Evolutionary conservation across 1,284 basidiomycete species (phyloP).

Genomic region (Ustilago sp.): DNA sequence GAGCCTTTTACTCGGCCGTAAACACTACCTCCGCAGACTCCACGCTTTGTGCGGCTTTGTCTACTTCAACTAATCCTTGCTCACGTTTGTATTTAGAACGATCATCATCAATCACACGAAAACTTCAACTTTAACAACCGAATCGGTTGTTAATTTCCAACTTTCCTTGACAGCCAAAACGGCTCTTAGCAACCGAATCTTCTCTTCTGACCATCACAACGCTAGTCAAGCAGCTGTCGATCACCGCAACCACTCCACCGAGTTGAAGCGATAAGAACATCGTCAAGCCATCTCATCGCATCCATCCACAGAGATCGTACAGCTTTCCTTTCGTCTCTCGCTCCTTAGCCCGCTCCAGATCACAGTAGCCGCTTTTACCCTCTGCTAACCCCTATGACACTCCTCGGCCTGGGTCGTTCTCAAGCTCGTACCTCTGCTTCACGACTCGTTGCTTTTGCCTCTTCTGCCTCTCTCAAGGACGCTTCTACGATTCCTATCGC

Average conservation of each 20-base stretch:
- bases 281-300: not conserved
- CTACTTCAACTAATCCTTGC: too few species aligned
- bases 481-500: slow-evolving; percentile 9
- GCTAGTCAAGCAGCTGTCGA: not conserved
- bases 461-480: slow-evolving; percentile 18
- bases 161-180: too few species aligned
- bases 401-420: slow-evolving; percentile 41
- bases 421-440: slow-evolving; percentile 48
- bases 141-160: too few species aligned
- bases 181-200: not conserved
- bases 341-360: not conserved
- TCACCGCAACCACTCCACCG: not conserved
- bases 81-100: too few species aligned
- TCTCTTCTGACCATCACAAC: not conserved
- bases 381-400: slow-evolving; percentile 34
- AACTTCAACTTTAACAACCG: too few species aligned
- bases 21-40: too few species aligned
- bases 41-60: too few species aligned
- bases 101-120: too few species aligned
- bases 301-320: slow-evolving; percentile 2
- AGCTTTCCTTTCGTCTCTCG: not conserved
- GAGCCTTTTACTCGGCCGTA: too few species aligned
- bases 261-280: not conserved
- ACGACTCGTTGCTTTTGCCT: slow-evolving; percentile 21
- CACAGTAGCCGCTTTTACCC: slow-evolving; percentile 10